These are phyloP conservation scores for Carex cristatella DNA, from an alignment of 176 grass and related monocot species.

Conservation along the genomic window DNA sequence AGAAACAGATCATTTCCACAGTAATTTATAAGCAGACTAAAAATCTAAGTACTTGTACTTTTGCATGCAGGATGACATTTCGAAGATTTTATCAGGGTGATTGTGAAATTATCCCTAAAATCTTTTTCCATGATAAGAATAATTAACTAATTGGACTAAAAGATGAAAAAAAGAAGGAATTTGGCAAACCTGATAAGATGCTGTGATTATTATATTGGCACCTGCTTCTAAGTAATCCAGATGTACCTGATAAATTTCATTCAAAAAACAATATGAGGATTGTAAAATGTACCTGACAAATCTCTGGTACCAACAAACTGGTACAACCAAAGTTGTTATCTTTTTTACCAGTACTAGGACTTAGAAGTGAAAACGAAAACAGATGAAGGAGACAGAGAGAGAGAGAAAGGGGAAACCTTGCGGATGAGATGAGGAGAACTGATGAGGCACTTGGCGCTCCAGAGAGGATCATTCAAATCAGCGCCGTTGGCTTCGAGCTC, in stretches of 20 bases:
- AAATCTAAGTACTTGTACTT: neutral
- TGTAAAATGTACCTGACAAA: too few relatives aligned
- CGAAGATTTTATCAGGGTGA: neutral
- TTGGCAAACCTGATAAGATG: slow-evolving; percentile 80
- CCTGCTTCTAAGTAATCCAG: slow-evolving; percentile 87
- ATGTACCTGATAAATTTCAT: slow-evolving; percentile 66
- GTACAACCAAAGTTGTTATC: neutral
- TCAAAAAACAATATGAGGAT: neutral
- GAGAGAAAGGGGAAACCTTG: slow-evolving; percentile 28
- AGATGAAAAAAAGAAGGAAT: slow-evolving; percentile 5
- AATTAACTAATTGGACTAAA: neutral
- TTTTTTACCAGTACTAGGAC: too few relatives aligned
- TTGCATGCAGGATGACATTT: neutral
- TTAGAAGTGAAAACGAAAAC: too few relatives aligned
- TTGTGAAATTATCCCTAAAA: neutral
- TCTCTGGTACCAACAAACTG: neutral
- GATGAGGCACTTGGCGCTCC: slow-evolving; percentile 96
- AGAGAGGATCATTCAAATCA: slow-evolving; percentile 94
- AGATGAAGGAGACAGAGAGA: neutral
- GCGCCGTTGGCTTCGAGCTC: slow-evolving; percentile 93
- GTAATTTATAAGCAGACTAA: neutral
- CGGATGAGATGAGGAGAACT: slow-evolving; percentile 73
- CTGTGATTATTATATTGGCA: slow-evolving; percentile 76
- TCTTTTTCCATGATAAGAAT: neutral
- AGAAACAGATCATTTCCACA: too few relatives aligned